phyloP scores from a whole-genome alignment of 2,329 filamentous ascomycete species.

The Harringtonia aguacate region DNA sequence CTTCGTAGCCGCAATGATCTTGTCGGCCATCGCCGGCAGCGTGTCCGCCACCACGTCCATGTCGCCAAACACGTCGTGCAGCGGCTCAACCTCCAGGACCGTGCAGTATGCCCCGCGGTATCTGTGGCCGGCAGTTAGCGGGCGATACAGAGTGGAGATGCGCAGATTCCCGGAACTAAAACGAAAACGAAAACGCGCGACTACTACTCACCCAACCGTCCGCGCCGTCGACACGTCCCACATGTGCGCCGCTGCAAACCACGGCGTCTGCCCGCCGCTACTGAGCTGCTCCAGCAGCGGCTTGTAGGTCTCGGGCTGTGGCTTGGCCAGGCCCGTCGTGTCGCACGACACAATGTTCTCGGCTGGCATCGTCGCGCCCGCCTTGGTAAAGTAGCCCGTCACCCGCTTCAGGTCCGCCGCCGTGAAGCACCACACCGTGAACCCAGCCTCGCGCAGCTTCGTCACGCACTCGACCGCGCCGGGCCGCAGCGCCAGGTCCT shows the following conservation, averaged over 20 bases:
- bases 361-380: conserved; percentile 32
- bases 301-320: conserved; percentile 32
- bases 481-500: conserved; percentile 19
- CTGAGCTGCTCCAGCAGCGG: conserved; percentile 24
- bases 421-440: conserved; percentile 41
- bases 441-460: conserved; percentile 29
- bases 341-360: conserved; percentile 40
- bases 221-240: conserved; percentile 43
- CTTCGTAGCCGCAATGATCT: conserved; percentile 14
- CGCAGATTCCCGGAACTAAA: too few relatives aligned
- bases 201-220: conserved; percentile 24
- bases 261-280: conserved; percentile 16
- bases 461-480: conserved; percentile 27
- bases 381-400: conserved; percentile 34
- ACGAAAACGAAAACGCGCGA: background rate
- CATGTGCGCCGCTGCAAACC: conserved; percentile 46
- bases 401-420: conserved; percentile 35
- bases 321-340: conserved; percentile 32
- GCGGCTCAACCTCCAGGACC: conserved; percentile 37
- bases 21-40: conserved; percentile 33
- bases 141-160: background rate
- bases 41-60: conserved; percentile 36
- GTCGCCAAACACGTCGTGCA: conserved; percentile 34
- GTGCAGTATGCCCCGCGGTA: conserved; percentile 40
- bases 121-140: conserved; percentile 12